phyloP scores from a whole-genome alignment of 352 stramenopile species.

The Phytophthora multivora region DNA sequence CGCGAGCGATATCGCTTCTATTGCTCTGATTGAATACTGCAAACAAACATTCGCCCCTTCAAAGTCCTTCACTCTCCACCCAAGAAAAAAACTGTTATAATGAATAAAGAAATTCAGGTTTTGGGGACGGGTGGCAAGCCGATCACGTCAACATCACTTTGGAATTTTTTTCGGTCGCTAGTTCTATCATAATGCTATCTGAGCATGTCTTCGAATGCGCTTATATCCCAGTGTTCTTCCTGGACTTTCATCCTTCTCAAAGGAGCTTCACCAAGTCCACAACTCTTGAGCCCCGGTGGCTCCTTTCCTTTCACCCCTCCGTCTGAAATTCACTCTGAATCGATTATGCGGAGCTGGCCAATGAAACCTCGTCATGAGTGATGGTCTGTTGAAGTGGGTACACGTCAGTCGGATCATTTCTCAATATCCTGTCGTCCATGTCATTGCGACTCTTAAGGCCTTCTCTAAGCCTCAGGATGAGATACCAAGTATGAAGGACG shows the following conservation, averaged over 20 bases:
- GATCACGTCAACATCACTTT: conserved; percentile 21
- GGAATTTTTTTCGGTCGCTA: too few species aligned
- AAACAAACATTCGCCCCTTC: conserved; percentile 41
- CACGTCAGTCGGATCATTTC: neutral
- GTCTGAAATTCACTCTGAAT: too few species aligned
- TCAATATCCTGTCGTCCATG: too few species aligned
- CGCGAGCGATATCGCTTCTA: neutral
- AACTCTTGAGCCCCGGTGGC: too few species aligned
- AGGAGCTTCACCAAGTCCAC: too few species aligned
- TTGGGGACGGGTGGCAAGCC: conserved; percentile 11
- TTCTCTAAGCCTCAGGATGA: too few species aligned
- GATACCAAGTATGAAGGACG: too few species aligned
- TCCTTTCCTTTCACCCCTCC: neutral
- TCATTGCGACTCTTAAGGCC: too few species aligned
- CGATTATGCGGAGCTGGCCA: neutral
- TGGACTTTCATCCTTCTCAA: too few species aligned
- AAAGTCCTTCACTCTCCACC: conserved; percentile 42
- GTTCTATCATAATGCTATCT: neutral
- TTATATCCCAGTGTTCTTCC: too few species aligned
- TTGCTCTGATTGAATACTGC: conserved; percentile 7
- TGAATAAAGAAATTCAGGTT: conserved; percentile 1
- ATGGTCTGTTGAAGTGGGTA: conserved; percentile 23
- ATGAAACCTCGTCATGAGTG: conserved; percentile 16
- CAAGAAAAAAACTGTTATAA: conserved; percentile 31
- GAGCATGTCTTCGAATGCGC: neutral